Evolutionary conservation across 495 filamentous ascomycete species (phyloP).

Genomic region (Tirmania nivea): DNA sequence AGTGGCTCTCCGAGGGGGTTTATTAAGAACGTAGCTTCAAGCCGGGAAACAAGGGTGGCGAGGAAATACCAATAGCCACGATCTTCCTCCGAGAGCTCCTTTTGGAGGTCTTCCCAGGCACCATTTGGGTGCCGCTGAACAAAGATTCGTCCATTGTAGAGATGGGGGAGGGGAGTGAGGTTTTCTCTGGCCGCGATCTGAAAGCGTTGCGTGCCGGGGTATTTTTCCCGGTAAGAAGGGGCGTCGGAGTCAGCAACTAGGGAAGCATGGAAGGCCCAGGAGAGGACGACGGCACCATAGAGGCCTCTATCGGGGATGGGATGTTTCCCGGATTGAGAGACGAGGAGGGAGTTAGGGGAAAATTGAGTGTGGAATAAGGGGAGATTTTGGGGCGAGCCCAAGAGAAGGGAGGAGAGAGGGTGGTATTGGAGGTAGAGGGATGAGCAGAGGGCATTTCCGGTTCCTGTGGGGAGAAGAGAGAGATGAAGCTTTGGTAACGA

Average conservation of each 20-base stretch:
- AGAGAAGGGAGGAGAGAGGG: slow-evolving; percentile 35
- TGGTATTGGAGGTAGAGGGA: slow-evolving; percentile 31
- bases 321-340: slow-evolving; percentile 3
- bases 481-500: slow-evolving; percentile 37
- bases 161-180: slow-evolving; percentile 42
- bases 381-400: slow-evolving; percentile 25
- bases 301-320: slow-evolving; percentile 20
- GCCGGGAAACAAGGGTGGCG: slow-evolving; percentile 48
- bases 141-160: slow-evolving; percentile 39
- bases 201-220: slow-evolving; percentile 52
- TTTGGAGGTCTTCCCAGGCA: slow-evolving; percentile 3
- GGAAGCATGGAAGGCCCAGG: slow-evolving; percentile 70
- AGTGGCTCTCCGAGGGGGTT: slow-evolving; percentile 44
- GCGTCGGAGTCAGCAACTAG: slow-evolving; percentile 80
- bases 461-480: slow-evolving; percentile 44
- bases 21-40: slow-evolving; percentile 62
- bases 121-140: neutral
- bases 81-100: neutral
- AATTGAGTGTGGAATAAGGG: slow-evolving; percentile 41
- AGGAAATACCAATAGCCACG: slow-evolving; percentile 50
- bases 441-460: slow-evolving; percentile 70
- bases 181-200: slow-evolving; percentile 59
- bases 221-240: slow-evolving; percentile 38
- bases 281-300: slow-evolving; percentile 61
- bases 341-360: slow-evolving; percentile 27